Percentiles rank a stretch among this genome's conserved stretches.
Evolutionary conservation across 2,329 filamentous ascomycete genomes (phyloP).

Genomic region (Trichoderma atroviride): DNA sequence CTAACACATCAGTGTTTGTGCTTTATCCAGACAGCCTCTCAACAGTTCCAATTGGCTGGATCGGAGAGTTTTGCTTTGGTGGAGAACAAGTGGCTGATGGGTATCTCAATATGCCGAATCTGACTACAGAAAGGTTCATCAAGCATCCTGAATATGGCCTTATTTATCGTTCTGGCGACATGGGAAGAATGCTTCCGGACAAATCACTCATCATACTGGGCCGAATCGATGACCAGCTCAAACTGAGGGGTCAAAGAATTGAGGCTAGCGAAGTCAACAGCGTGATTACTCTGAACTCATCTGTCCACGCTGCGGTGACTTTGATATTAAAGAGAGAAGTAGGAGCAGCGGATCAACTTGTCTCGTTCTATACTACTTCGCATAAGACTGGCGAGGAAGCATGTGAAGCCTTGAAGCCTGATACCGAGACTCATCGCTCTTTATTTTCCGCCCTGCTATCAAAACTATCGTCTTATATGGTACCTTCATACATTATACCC

Average conservation of each 20-base stretch:
- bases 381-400: slow-evolving; percentile 18
- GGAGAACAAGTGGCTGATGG: slow-evolving; percentile 78
- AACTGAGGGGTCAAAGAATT: slow-evolving; percentile 77
- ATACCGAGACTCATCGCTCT: slow-evolving; percentile 40
- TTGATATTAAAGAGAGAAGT: slow-evolving; percentile 54
- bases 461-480: slow-evolving; percentile 73
- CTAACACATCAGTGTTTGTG: slow-evolving; percentile 76
- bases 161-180: slow-evolving; percentile 81
- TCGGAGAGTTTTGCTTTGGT: slow-evolving; percentile 86
- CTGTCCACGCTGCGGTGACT: slow-evolving; percentile 65
- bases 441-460: slow-evolving; percentile 60
- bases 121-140: slow-evolving; percentile 69
- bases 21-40: slow-evolving; percentile 50
- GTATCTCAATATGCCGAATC: slow-evolving; percentile 67
- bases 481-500: slow-evolving; percentile 74
- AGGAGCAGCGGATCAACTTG: slow-evolving; percentile 55
- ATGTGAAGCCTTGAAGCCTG: slow-evolving; percentile 45
- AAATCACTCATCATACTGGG: slow-evolving; percentile 74
- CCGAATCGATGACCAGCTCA: slow-evolving; percentile 77
- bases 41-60: slow-evolving; percentile 67
- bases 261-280: slow-evolving; percentile 77
- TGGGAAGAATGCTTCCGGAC: slow-evolving; percentile 76
- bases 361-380: slow-evolving; percentile 68
- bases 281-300: slow-evolving; percentile 54
- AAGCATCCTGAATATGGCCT: slow-evolving; percentile 68